phyloP scores from a whole-genome alignment of 768 basidiomycete genomes.

The Coprinellus micaceus region DNA sequence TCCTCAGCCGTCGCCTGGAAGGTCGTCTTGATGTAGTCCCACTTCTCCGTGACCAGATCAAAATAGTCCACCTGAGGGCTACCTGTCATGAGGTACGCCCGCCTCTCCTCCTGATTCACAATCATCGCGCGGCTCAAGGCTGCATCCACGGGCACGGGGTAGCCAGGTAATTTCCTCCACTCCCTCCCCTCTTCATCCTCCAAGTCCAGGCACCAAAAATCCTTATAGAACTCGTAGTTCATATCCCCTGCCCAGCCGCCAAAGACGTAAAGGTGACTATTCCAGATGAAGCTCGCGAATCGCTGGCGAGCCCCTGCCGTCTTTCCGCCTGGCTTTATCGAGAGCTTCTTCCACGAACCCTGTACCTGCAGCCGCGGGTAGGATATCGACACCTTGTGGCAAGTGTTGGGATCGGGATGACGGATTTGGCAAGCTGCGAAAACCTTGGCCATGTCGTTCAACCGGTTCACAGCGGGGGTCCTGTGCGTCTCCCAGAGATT shows the following conservation, averaged over 20 bases:
- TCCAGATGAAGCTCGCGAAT: conserved; percentile 27
- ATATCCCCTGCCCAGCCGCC: conserved; percentile 24
- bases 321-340: conserved; percentile 12
- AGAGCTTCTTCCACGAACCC: conserved; percentile 34
- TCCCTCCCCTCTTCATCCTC: conserved; percentile 14
- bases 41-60: conserved; percentile 32
- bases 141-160: conserved; percentile 16
- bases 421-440: conserved; percentile 14
- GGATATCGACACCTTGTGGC: conserved; percentile 13
- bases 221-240: conserved; percentile 20
- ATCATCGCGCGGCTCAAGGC: not conserved
- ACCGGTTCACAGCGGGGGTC: conserved; percentile 5
- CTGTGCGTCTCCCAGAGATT: conserved; percentile 9
- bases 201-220: conserved; percentile 25
- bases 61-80: conserved; percentile 27
- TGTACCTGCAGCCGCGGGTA: conserved; percentile 25
- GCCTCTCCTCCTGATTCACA: conserved; percentile 21
- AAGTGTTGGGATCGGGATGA: conserved; percentile 26
- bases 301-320: conserved; percentile 14
- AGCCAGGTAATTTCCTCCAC: conserved; percentile 26
- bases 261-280: conserved; percentile 26
- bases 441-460: conserved; percentile 3
- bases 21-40: conserved; percentile 27
- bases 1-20: conserved; percentile 18
- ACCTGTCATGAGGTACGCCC: conserved; percentile 36